Percentiles rank a stretch among this genome's conserved stretches.
phyloP scores from a whole-genome alignment of 352 stramenopile species.

The Phytophthora ohioensis region DNA sequence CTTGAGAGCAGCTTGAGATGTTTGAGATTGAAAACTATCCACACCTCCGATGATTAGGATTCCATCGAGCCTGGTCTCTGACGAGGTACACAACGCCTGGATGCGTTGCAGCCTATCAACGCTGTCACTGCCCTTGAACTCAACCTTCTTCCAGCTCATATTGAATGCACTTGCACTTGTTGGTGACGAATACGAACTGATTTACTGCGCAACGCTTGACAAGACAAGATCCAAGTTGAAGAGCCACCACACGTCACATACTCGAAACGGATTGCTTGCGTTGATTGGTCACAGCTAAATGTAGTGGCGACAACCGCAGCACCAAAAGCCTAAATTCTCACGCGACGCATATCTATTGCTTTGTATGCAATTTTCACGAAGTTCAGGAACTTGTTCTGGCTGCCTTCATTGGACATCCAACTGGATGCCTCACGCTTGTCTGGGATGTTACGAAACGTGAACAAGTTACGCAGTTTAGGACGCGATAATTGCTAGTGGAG shows the following conservation, averaged over 20 bases:
- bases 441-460: too few species aligned
- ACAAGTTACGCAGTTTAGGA: too few species aligned
- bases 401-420: too few species aligned
- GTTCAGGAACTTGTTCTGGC: too few species aligned
- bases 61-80: slow-evolving; percentile 42
- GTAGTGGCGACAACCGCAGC: too few species aligned
- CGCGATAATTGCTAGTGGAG: too few species aligned
- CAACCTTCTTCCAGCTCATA: slow-evolving; percentile 65
- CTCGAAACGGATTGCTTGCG: slow-evolving; percentile 11
- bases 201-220: slow-evolving; percentile 18
- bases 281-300: too few species aligned
- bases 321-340: too few species aligned
- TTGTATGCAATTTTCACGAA: too few species aligned
- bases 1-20: slow-evolving; percentile 74
- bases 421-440: too few species aligned
- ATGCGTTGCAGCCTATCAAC: slow-evolving; percentile 59
- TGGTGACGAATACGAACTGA: slow-evolving; percentile 8
- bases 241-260: slow-evolving; percentile 23
- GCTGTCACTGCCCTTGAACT: slow-evolving; percentile 68
- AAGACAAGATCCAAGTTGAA: slow-evolving; percentile 31
- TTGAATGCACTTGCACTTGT: background rate
- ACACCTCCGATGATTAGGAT: slow-evolving; percentile 76
- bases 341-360: too few species aligned
- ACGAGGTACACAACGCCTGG: slow-evolving; percentile 55
- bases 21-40: slow-evolving; percentile 71